Evolutionary conservation across 2,329 filamentous ascomycete species (phyloP), one percentile per base, ranked within the genome.

Genomic region (Trichoderma atroviride): DNA sequence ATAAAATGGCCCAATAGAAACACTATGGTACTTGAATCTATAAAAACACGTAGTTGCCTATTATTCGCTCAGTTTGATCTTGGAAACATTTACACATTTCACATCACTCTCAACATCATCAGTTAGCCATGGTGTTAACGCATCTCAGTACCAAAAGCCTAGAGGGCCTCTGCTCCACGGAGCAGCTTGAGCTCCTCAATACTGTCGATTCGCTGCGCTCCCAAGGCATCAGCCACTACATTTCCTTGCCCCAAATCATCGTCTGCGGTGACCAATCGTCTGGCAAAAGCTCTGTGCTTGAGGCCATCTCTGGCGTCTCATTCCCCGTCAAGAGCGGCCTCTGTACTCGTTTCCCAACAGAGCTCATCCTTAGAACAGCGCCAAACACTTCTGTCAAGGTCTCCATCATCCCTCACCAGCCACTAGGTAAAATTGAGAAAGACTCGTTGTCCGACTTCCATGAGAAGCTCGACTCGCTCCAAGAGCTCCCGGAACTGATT

Each of bases 221-320:
- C 3, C 74, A 77, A 19, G 79, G 79, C 0, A 72, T 82, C 53
- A 77, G 76, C 35, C 75, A 76, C 7, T 79, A 78, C 31, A 72
- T 82, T 19, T 76, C 78, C 13, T 73, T 85, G 0, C 84, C 84
- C 0, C 82, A 85, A 69, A 73, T 86, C n/a, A 81, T 88, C 5
- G 84, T 88, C 24, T 85, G 82, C 59, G 86, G 87, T 4, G 83
- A 87, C 63, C 85, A 87, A 71, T 85, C 83, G 0, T 81, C 83
- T 1, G 87, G 86, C 1, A 89, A 89, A 72, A 87, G 83, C 53
- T 87, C 86, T 0, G 84, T 88, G 0, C 79, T 90, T 0, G 86
- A 89, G 70, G 85, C 85, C 0, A 83, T 90, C 29, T 86, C 86
- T 0, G 81, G 83, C 10, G 82, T 89, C 0, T 81, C 82, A 0